phyloP scores from a whole-genome alignment of 2,329 filamentous ascomycete species.

The Penicillium rolfsii region DNA sequence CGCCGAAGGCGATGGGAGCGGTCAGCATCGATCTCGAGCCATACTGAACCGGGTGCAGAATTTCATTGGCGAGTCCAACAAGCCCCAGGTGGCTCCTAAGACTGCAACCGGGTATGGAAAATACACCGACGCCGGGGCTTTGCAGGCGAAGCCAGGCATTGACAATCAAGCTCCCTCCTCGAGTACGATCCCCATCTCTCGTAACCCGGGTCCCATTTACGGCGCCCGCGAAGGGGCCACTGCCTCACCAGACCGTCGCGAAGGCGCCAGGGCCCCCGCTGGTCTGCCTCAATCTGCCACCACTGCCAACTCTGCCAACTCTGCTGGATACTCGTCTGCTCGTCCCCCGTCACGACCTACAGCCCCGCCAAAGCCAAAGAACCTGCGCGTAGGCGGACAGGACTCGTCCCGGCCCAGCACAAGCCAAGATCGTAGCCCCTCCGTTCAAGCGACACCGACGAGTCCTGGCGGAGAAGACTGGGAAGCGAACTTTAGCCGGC shows the following conservation, averaged over 20 bases:
- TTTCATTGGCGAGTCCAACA: constrained; percentile 75
- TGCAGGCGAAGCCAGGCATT: constrained; percentile 44
- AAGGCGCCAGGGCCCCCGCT: constrained; percentile 22
- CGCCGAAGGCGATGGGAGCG: constrained; percentile 60
- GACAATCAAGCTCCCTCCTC: constrained; percentile 25
- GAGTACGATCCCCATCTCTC: constrained; percentile 29
- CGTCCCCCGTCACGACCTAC: constrained; percentile 51
- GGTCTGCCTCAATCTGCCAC: constrained; percentile 24
- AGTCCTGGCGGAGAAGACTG: constrained; percentile 61
- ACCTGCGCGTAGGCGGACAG: constrained; percentile 54
- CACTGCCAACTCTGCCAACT: constrained; percentile 7
- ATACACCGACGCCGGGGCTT: constrained; percentile 65
- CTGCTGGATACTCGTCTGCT: constrained; percentile 29
- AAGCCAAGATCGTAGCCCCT: constrained; percentile 34
- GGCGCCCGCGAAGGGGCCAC: constrained; percentile 18
- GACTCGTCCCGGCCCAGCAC: constrained; percentile 29
- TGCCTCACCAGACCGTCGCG: constrained; percentile 22
- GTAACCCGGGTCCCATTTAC: constrained; percentile 28
- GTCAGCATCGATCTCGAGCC: constrained; percentile 69
- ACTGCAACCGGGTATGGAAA: constrained; percentile 90
- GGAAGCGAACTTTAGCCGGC: constrained; percentile 75
- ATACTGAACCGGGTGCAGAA: constrained; percentile 92
- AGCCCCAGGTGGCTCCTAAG: constrained; percentile 59
- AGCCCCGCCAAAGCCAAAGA: constrained; percentile 64
- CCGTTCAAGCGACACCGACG: constrained; percentile 30